Base-by-base conservation (phyloP, 108 stramenopile species). In the Fragilaria crotonensis region DNA sequence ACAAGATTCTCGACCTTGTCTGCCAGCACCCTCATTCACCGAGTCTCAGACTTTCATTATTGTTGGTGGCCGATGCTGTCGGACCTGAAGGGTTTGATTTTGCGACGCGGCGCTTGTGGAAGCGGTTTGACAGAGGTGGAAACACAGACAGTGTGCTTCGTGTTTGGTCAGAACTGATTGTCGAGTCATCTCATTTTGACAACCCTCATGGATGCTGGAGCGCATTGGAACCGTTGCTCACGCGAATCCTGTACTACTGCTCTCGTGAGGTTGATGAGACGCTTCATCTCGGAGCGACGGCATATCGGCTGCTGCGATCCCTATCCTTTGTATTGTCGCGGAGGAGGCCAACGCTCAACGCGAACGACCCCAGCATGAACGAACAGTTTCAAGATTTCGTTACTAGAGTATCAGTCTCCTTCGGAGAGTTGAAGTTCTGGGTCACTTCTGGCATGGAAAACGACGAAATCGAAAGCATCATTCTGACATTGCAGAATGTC, bases 371-470 rank as follows among this genome's bases (percentile, higher is more conserved):
- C 18, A 19, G 1, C 32, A 26, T 56, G 31, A 27, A 33, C 19
- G 54, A n/a, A 56, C 2, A 56, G 30, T 56, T 56, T 56, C 54
- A 31, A 1, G 30, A 56, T n/a, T 32, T 56, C 31, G 18, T 56
- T 4, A 19, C 31, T 1, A 29, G 31, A 36, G 19, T 56, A 2
- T 32, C 54, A 33, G 33, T 56, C 2, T 56, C 31, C 2, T 56
- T 56, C 27, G 30, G 30, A 26, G 54, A 56, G 4, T 11, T 2
- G 3, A 32, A 56, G 14, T 56, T 19, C n/a, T 56, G 54, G 54
- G 7, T 56, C 23, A 33, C 5, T 18, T 1, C n/a, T 2, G 31
- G 3, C 23, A 56, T 56, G 54, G n/a, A 29, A 1, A 7, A 2
- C 30, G 17, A 31, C 19, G 54, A 56, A 27, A 17, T 19, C 19